A percentile compares a stretch with the other conserved stretches of the same genome.
These are phyloP conservation scores for Hypoxylon rubiginosum DNA, from an alignment of 2,329 filamentous ascomycete genomes.

Conservation along the genomic window DNA sequence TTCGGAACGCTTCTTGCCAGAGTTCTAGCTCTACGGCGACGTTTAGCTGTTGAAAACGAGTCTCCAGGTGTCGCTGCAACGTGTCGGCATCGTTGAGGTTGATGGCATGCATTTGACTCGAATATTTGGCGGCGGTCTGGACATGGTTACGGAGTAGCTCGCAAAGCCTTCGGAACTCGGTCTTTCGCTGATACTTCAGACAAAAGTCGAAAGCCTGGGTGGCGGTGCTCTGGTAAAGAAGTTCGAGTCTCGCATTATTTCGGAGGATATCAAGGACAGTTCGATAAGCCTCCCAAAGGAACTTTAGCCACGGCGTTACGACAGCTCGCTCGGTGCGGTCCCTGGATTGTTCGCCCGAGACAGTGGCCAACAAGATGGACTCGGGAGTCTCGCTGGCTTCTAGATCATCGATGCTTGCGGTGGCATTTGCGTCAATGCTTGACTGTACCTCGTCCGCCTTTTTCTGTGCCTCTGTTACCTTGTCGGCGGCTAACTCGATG, in stretches of 20 bases:
- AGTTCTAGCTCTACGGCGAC: constrained; percentile 97
- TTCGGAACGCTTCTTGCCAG: constrained; percentile 99
- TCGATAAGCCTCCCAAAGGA: constrained; percentile 98
- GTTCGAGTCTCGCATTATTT: constrained; percentile 97
- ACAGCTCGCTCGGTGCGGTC: constrained; percentile 98
- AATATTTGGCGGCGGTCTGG: constrained; percentile 99
- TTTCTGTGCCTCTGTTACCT: constrained; percentile 94
- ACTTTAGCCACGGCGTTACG: constrained; percentile 99
- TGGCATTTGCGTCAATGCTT: constrained; percentile 80
- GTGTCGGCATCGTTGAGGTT: constrained; percentile 98
- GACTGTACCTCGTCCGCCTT: constrained; percentile 97
- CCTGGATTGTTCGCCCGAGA: constrained; percentile 96
- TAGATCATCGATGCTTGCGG: constrained; percentile 89
- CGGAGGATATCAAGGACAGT: constrained; percentile 98
- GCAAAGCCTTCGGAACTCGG: constrained; percentile 97
- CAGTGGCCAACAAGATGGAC: constrained; percentile 96
- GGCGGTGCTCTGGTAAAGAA: constrained; percentile 98
- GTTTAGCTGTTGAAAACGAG: constrained; percentile 97
- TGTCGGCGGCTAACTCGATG: constrained; percentile 95
- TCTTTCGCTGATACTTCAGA: constrained; percentile 97
- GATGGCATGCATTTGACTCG: constrained; percentile 98
- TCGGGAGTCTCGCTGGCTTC: constrained; percentile 98
- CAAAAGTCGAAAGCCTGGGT: constrained; percentile 99
- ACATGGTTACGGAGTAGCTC: constrained; percentile 98
- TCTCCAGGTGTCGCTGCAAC: constrained; percentile 95